These are phyloP conservation scores for Bassia scoparia DNA, from an alignment of 148 eudicot genomes.

Conservation along the genomic window DNA sequence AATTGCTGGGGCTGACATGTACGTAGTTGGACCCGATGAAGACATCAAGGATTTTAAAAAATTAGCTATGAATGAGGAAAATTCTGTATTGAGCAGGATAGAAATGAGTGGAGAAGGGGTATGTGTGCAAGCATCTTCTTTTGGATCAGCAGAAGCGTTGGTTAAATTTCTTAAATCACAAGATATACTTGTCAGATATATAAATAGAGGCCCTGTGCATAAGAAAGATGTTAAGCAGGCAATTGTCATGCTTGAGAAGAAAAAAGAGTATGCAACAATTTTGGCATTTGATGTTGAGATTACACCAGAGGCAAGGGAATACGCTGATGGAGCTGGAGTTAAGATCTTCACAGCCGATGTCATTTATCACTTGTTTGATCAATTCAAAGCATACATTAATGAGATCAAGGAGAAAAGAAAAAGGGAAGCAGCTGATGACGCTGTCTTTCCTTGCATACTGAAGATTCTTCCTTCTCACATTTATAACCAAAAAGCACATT, in stretches of 20 bases:
- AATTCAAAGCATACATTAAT: conserved; percentile 84
- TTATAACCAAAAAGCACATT: conserved; percentile 76
- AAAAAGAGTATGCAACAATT: conserved; percentile 83
- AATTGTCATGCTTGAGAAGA: conserved; percentile 96
- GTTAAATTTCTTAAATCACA: conserved; percentile 76
- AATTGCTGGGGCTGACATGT: conserved; percentile 76
- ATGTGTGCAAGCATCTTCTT: conserved; percentile 93
- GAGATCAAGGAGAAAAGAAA: conserved; percentile 82
- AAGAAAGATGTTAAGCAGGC: conserved; percentile 95
- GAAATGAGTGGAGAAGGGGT: conserved; percentile 92
- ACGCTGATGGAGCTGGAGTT: conserved; percentile 83
- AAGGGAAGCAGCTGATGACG: conserved; percentile 90
- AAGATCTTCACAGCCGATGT: conserved; percentile 76
- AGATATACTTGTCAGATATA: conserved; percentile 84
- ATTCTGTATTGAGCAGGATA: conserved; percentile 71
- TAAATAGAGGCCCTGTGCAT: conserved; percentile 89
- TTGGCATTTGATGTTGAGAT: conserved; percentile 96
- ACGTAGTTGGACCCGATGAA: conserved; percentile 84
- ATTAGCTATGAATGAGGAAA: conserved; percentile 74
- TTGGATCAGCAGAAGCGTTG: conserved; percentile 85
- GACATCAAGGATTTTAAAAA: conserved; percentile 65
- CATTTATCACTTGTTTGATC: conserved; percentile 80
- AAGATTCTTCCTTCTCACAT: conserved; percentile 65
- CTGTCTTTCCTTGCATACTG: conserved; percentile 85
- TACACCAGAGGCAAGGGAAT: conserved; percentile 81